Percentiles rank a stretch among this genome's conserved stretches.
These are phyloP conservation scores for Articulospora tetracladia DNA, from an alignment of 495 filamentous ascomycete species.

Conservation along the genomic window DNA sequence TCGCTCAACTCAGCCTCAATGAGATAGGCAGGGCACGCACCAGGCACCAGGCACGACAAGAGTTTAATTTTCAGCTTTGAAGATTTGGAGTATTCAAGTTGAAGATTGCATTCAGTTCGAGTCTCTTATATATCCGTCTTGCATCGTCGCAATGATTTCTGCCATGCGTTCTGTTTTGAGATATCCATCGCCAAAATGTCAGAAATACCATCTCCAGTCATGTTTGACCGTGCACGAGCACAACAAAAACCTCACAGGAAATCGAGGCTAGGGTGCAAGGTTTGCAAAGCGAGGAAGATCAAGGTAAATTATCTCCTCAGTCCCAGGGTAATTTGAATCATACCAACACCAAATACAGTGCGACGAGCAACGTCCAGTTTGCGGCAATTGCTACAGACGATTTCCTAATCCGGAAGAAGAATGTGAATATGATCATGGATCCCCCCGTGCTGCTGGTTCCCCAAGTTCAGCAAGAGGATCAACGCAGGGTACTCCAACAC, in stretches of 20 bases:
- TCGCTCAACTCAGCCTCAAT: too few species aligned
- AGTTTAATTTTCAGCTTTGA: too few species aligned
- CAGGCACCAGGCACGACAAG: too few species aligned
- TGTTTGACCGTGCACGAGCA: not conserved
- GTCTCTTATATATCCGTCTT: too few species aligned
- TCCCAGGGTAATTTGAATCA: not conserved
- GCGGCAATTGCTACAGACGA: conserved; percentile 4
- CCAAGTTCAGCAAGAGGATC: not conserved
- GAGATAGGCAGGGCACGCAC: too few species aligned
- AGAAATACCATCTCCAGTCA: not conserved
- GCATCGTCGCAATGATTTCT: too few species aligned
- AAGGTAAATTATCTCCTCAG: not conserved
- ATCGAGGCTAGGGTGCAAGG: conserved; percentile 2
- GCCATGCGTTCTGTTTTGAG: not conserved
- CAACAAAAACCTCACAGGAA: conserved; percentile 3
- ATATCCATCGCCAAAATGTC: not conserved
- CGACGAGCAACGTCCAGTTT: conserved; percentile 4
- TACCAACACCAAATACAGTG: not conserved
- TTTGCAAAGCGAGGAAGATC: conserved; percentile 5
- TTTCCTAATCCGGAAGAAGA: conserved; percentile 7
- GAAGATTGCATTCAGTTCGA: too few species aligned
- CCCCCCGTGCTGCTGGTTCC: not conserved
- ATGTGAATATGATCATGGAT: conserved; percentile 1
- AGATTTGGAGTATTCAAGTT: too few species aligned
- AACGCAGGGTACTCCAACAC: not conserved